phyloP scores from a whole-genome alignment of 1,284 basidiomycete species.

The Rhizoctonia solani region DNA sequence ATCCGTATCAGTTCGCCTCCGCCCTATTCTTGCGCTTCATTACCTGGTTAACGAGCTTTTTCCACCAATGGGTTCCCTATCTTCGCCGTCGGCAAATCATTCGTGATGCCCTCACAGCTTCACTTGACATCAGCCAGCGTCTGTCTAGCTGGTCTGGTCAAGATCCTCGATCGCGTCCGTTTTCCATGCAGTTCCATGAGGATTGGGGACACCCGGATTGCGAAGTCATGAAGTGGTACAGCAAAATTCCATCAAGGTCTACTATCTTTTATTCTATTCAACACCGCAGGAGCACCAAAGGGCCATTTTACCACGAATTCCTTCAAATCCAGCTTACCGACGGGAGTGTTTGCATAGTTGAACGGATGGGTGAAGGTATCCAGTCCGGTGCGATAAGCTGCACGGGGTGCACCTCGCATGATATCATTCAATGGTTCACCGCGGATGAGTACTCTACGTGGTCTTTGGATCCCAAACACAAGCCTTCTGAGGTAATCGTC shows the following conservation, averaged over 20 bases:
- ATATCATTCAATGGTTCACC: constrained; percentile 3
- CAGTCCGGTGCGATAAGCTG: neutral
- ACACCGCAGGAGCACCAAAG: neutral
- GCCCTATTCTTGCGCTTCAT: no score
- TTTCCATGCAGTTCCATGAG: neutral
- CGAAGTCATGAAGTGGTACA: neutral
- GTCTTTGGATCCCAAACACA: neutral
- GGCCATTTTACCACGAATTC: constrained; percentile 16
- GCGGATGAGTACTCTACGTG: neutral
- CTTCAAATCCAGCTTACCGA: neutral
- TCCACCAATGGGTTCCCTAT: no score
- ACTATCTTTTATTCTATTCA: neutral
- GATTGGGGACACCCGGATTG: constrained; percentile 18
- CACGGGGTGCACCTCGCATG: neutral
- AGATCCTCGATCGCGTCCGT: neutral
- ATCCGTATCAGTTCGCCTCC: no score
- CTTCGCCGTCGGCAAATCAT: no score
- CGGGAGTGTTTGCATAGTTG: neutral
- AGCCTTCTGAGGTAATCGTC: neutral
- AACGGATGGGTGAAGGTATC: constrained; percentile 8
- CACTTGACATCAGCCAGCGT: no score
- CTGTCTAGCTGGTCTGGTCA: no score
- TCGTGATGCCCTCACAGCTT: no score
- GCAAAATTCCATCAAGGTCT: neutral
- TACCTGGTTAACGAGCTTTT: no score